These are phyloP conservation scores for Eucalyptus cloeziana DNA, from an alignment of 345 rosid genomes.

Conservation along the genomic window DNA sequence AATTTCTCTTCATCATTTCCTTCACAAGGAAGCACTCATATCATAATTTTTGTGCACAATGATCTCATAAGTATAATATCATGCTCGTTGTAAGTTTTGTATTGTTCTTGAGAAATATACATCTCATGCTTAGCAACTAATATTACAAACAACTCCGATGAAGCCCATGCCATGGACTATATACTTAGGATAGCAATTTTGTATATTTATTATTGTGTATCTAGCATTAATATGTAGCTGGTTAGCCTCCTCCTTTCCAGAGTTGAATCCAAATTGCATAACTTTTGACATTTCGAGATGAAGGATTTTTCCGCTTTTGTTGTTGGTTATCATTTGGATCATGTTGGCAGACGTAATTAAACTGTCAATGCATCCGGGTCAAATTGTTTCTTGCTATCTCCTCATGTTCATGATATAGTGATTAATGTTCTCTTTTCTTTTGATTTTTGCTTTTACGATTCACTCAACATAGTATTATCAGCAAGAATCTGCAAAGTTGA, in stretches of 20 bases:
- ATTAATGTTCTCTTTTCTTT: neutral
- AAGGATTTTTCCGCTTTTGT: neutral
- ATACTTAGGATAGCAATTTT: neutral
- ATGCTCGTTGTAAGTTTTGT: neutral
- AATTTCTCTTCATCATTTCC: neutral
- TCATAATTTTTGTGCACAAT: neutral
- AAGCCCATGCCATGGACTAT: neutral
- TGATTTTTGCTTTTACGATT: neutral
- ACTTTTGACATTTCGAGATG: neutral
- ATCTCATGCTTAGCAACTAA: neutral
- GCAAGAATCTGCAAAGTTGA: slow-evolving; percentile 89
- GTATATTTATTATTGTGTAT: neutral
- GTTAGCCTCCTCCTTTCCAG: neutral
- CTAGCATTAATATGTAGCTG: neutral
- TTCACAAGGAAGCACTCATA: neutral
- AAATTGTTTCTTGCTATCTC: neutral
- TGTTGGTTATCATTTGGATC: neutral
- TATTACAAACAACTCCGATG: neutral
- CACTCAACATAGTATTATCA: slow-evolving; percentile 61
- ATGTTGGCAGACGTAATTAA: neutral
- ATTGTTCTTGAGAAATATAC: neutral
- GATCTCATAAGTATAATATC: neutral
- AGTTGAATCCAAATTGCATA: neutral
- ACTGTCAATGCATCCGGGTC: neutral
- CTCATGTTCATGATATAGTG: neutral